Base-by-base conservation (phyloP, 176 grass and related monocot species). In the Aegilops tauschii region DNA sequence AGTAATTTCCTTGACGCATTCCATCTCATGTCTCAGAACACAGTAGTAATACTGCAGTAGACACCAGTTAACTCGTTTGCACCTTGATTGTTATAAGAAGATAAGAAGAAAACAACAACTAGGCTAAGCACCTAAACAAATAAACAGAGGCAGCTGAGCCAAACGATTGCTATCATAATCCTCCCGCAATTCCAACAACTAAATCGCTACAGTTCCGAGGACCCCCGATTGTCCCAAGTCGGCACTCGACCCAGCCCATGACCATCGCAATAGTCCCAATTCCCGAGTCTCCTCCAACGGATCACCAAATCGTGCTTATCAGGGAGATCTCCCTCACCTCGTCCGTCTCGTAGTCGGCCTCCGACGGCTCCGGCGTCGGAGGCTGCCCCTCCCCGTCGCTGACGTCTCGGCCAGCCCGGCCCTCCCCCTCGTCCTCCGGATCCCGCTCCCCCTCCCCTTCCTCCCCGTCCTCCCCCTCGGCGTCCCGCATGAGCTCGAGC, bases 331-430 rank as follows among this genome's bases (percentile, higher is more conserved):
- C 49, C 77, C 92, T 85, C 68, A 97, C 92, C 95, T 97, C 95
- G 64, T 94, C 92, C 2, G 88, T 81, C 81, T 97, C 92, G 83
- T 90, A 93, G 82, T 87, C 95, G 35, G 77, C 63, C 16, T 94
- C 92, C 44, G 85, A 86, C 0, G 80, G 54, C 54, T 59, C 54
- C 54, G 52, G 49, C 23, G 88, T 82, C 66, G 52, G 40, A 0
- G 42, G 59, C 40, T 34, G 35, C n/a, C 83, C 92, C 56, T 86
- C 94, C 27, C 36, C 81, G 0, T 78, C 89, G 29, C 78, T 65
- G 4, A 3, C 37, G 37, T 36, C 35, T 36, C 34, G 34, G 34
- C 34, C 34, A 34, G 34, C 90, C 79, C 67, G 27, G 8, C 71
- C 5, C 21, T 32, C 32, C 10, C 70, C 61, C 18, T 20, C 20